A percentile compares a stretch with the other conserved stretches of the same genome.
phyloP scores from a whole-genome alignment of 441 rosid species.

The Pelargonium australe region DNA sequence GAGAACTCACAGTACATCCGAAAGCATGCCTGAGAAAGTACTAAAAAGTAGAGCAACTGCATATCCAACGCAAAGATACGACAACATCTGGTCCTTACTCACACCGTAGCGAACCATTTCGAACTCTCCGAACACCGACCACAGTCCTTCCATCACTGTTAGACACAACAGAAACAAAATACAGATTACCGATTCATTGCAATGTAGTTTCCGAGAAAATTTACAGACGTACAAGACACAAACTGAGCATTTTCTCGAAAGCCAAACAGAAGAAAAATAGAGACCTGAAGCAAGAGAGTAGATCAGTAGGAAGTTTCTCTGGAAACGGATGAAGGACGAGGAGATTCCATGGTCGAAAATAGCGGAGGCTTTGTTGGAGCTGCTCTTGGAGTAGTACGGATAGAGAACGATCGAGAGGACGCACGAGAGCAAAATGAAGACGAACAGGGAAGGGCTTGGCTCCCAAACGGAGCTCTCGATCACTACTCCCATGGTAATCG shows the following conservation, averaged over 20 bases:
- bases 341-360: slow-evolving; percentile 41
- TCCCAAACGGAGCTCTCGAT: slow-evolving; percentile 70
- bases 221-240: neutral
- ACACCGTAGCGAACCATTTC: slow-evolving; percentile 43
- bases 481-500: slow-evolving; percentile 48
- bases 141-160: slow-evolving; percentile 66
- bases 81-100: slow-evolving; percentile 48
- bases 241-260: neutral
- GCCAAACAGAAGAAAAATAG: neutral
- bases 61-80: slow-evolving; percentile 47
- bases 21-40: slow-evolving; percentile 56
- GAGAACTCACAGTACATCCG: slow-evolving; percentile 64
- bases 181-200: neutral
- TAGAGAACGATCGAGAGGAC: slow-evolving; percentile 45
- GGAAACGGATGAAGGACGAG: slow-evolving; percentile 44
- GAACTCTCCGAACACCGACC: slow-evolving; percentile 76
- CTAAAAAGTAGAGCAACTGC: slow-evolving; percentile 54
- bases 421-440: slow-evolving; percentile 53
- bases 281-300: slow-evolving; percentile 73
- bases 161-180: neutral
- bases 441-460: slow-evolving; percentile 42
- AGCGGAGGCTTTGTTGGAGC: slow-evolving; percentile 31
- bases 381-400: slow-evolving; percentile 37
- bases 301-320: slow-evolving; percentile 53
- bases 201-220: neutral